Percentiles rank a stretch among this genome's conserved stretches.
Evolutionary conservation across 2,329 filamentous ascomycete species (phyloP).

Genomic region (Phialophora expanda): DNA sequence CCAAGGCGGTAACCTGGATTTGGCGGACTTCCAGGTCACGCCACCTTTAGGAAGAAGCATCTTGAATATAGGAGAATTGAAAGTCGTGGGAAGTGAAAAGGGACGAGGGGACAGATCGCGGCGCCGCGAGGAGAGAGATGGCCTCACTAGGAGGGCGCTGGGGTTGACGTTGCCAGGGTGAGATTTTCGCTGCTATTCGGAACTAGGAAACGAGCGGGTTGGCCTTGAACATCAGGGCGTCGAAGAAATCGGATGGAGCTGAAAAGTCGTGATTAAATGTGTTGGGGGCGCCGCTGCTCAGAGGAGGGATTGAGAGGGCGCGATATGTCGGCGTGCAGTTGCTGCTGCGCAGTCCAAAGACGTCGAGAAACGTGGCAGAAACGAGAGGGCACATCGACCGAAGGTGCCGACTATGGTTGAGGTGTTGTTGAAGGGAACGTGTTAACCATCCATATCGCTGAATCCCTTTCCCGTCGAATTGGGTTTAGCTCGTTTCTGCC

Average conservation of each 20-base stretch:
- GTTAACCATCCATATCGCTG: neutral
- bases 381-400: neutral
- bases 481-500: neutral
- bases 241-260: constrained; percentile 17
- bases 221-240: constrained; percentile 28
- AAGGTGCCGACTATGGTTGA: neutral
- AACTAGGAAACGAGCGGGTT: constrained; percentile 30
- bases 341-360: neutral
- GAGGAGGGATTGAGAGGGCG: neutral
- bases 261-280: neutral
- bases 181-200: constrained; percentile 1
- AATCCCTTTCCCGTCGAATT: constrained; percentile 1
- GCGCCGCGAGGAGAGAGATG: constrained; percentile 3
- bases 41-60: constrained; percentile 94
- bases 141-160: constrained; percentile 33
- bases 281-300: constrained; percentile 5
- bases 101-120: constrained; percentile 10
- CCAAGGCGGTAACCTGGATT: constrained; percentile 75
- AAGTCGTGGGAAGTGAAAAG: constrained; percentile 12
- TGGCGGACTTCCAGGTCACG: constrained; percentile 90
- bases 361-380: neutral
- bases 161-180: constrained; percentile 31
- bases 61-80: constrained; percentile 39
- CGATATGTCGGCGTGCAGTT: neutral
- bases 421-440: neutral